phyloP scores from a whole-genome alignment of 2,329 filamentous ascomycete species.

The Hirsutella minnesotensis region DNA sequence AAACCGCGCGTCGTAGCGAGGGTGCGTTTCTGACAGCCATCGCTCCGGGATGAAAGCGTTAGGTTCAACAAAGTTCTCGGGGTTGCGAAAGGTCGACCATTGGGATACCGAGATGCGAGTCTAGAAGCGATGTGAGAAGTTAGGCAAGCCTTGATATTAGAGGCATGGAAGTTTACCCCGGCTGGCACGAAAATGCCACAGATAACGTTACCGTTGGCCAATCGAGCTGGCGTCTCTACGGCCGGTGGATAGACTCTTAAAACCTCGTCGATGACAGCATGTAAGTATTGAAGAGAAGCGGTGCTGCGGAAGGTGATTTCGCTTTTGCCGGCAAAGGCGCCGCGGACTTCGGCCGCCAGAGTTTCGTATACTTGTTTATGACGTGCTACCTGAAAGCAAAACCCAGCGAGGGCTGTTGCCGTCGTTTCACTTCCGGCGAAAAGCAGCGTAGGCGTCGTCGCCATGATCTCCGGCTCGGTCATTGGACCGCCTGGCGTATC shows the following conservation, averaged over 20 bases:
- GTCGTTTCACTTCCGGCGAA: conserved; percentile 22
- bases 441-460: conserved; percentile 10
- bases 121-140: conserved; percentile 11
- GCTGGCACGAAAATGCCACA: conserved; percentile 20
- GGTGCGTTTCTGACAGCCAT: conserved; percentile 18
- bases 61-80: conserved; percentile 31
- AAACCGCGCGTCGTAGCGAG: conserved; percentile 24
- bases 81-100: conserved; percentile 29
- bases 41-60: conserved; percentile 35
- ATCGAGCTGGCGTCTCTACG: conserved; percentile 15
- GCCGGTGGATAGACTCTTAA: conserved; percentile 27
- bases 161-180: conserved; percentile 13
- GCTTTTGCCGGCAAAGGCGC: no score
- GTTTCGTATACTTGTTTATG: no score
- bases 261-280: conserved; percentile 27
- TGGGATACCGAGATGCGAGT: conserved; percentile 30
- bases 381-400: no score
- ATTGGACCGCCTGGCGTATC: no score
- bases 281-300: conserved; percentile 19
- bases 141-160: no score
- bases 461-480: conserved; percentile 19
- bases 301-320: conserved; percentile 19
- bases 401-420: conserved; percentile 16
- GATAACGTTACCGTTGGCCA: conserved; percentile 19
- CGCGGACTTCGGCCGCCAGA: no score